Evolutionary conservation across 2,329 filamentous ascomycete genomes (phyloP).

Genomic region (Xylaria arbuscula): DNA sequence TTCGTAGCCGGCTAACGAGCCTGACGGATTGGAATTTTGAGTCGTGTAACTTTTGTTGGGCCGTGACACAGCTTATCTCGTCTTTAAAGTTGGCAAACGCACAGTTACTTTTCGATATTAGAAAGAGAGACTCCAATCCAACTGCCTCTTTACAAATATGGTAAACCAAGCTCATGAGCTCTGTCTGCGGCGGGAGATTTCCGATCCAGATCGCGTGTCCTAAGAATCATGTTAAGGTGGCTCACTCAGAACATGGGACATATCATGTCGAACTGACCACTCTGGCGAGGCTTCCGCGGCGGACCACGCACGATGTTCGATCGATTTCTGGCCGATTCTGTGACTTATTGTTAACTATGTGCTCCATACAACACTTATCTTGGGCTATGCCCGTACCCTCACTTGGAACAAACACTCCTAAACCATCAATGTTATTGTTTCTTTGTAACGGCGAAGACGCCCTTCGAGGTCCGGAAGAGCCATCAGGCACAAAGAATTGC

Average conservation of each 20-base stretch:
- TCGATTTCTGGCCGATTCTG: conserved; percentile 50
- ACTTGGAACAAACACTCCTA: conserved; percentile 31
- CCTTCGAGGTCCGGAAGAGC: conserved; percentile 39
- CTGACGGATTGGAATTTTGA: conserved; percentile 88
- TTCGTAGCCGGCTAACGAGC: conserved; percentile 84
- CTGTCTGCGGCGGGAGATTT: conserved; percentile 86
- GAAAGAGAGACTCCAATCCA: conserved; percentile 86
- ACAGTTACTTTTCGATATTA: conserved; percentile 97
- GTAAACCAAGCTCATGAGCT: conserved; percentile 85
- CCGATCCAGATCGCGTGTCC: conserved; percentile 97
- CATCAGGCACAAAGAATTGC: conserved; percentile 51
- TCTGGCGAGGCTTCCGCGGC: conserved; percentile 69
- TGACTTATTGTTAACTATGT: conserved; percentile 24
- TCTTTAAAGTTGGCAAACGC: conserved; percentile 96
- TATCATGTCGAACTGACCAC: conserved; percentile 59
- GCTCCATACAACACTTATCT: neutral
- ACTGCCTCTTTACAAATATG: conserved; percentile 85
- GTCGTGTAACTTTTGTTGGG: conserved; percentile 88
- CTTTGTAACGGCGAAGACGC: conserved; percentile 40
- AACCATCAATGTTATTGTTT: conserved; percentile 37
- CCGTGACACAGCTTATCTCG: conserved; percentile 77
- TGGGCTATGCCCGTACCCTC: conserved; percentile 47
- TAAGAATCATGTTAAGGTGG: conserved; percentile 40
- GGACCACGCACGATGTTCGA: conserved; percentile 63
- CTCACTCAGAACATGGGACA: conserved; percentile 13